Base-by-base conservation (phyloP, 441 rosid genomes). In the Syzygium malaccense region DNA sequence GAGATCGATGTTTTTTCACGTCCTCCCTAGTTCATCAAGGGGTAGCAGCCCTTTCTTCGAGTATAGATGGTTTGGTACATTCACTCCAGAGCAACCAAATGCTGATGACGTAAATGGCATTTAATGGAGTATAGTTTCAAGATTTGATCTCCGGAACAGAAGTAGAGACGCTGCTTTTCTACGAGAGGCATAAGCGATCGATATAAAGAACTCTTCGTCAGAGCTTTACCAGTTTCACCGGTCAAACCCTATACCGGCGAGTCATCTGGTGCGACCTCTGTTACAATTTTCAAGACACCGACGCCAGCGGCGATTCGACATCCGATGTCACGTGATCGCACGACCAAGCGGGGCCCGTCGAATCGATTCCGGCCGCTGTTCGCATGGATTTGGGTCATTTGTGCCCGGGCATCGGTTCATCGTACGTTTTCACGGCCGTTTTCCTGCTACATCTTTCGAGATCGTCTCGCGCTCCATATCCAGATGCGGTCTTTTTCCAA, bases 281-380 rank as follows among this genome's bases (percentile, higher is more conserved):
- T 20, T 25, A 11, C 4, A 6, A 4, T 37, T 71, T 20, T 20
- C 51, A 20, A 23, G 28, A 37, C 4, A 7, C 1, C 4, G n/a
- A 20, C 0, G 2, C 28, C 9, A 3, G 4, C 7, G 14, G 18
- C 7, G 7, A 26, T 23, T 12, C 25, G 26, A 68, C 2, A 57
- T 25, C n/a, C 17, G 17, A 15, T 71, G 11, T 64, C 75, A n/a
- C n/a, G 15, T 30, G 33, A 30, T 62, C 1, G 6, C 10, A 37
- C 2, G 23, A 15, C 41, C 75, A 30, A 30, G 75, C 17, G 20
- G 75, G 23, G 23, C 41, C 75, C 1, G 8, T 30, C 4, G 75
- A 30, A 30, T 30, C 17, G 17, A 19, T 32, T 32, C 41, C 8
- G 3, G 19, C 75, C 75, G 30, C 8, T 17, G 75, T 30, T 64